Percentiles rank a stretch among this genome's conserved stretches.
phyloP scores from a whole-genome alignment of 192 early-diverging fungal genomes.

The Coemansia sp. region DNA sequence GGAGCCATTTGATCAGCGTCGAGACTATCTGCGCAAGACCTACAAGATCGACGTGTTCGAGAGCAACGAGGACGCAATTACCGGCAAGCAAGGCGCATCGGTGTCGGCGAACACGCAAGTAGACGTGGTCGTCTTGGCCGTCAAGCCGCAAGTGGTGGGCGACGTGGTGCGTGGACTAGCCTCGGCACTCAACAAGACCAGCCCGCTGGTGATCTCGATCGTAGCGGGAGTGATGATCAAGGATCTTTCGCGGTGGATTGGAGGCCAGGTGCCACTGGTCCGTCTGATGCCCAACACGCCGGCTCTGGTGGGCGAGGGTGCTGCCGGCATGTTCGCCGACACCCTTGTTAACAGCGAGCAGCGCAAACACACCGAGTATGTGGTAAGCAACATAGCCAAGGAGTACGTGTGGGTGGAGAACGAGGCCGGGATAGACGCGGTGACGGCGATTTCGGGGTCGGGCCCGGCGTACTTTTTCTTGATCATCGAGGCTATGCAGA shows the following conservation, averaged over 20 bases:
- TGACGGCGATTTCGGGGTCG: constrained; percentile 85
- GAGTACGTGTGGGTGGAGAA: constrained; percentile 77
- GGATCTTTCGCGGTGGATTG: constrained; percentile 76
- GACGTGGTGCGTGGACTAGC: constrained; percentile 63
- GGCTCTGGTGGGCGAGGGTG: constrained; percentile 81
- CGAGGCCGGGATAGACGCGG: constrained; percentile 78
- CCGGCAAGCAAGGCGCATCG: constrained; percentile 26
- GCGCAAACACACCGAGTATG: constrained; percentile 62
- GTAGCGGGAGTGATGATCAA: constrained; percentile 79
- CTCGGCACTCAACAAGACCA: constrained; percentile 47
- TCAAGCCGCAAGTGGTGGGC: constrained; percentile 88
- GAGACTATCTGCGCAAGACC: constrained; percentile 60
- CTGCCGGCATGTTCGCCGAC: constrained; percentile 79
- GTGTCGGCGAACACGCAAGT: constrained; percentile 2
- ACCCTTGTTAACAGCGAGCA: constrained; percentile 59
- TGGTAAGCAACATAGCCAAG: constrained; percentile 75
- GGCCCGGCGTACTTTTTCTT: constrained; percentile 97
- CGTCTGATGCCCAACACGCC: constrained; percentile 97
- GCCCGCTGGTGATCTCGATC: constrained; percentile 81
- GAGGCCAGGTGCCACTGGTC: constrained; percentile 59
- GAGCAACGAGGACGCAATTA: constrained; percentile 64
- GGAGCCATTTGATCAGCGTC: constrained; percentile 69
- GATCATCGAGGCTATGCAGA: constrained; percentile 83
- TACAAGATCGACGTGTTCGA: constrained; percentile 63
- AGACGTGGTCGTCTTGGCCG: constrained; percentile 81